A percentile compares a stretch with the other conserved stretches of the same genome.
phyloP scores from a whole-genome alignment of 352 stramenopile genomes.

The Phytophthora pinifolia region DNA sequence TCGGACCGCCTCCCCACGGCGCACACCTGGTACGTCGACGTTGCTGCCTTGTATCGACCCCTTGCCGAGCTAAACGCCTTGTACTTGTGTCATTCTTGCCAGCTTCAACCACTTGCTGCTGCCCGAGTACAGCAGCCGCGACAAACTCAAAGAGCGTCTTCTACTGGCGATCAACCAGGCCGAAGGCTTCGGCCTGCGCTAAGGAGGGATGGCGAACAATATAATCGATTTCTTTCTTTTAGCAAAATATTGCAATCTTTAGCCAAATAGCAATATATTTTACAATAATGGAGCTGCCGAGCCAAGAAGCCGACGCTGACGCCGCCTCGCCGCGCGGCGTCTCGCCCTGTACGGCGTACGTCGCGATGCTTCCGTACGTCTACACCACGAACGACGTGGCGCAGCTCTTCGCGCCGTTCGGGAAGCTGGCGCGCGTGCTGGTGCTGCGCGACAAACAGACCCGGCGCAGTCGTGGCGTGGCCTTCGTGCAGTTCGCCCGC shows the following conservation, averaged over 20 bases:
- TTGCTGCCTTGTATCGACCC: neutral
- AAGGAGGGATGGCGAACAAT: conserved; percentile 8
- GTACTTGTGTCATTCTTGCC: conserved; percentile 2
- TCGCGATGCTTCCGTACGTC: conserved; percentile 88
- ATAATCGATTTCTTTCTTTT: too few relatives aligned
- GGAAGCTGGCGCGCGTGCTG: conserved; percentile 73
- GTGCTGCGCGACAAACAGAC: conserved; percentile 78
- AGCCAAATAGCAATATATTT: too few relatives aligned
- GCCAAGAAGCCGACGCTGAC: neutral
- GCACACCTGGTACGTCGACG: conserved; percentile 71
- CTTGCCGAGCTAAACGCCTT: conserved; percentile 13
- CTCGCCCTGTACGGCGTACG: conserved; percentile 67
- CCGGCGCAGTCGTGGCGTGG: conserved; percentile 71
- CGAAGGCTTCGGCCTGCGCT: conserved; percentile 84
- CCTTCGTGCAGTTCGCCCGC: conserved; percentile 86
- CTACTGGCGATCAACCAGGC: conserved; percentile 80
- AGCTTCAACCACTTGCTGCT: conserved; percentile 90
- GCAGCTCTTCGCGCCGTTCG: conserved; percentile 80
- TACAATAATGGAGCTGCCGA: conserved; percentile 3
- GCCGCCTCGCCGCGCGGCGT: neutral
- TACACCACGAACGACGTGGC: conserved; percentile 89
- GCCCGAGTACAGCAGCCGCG: conserved; percentile 70
- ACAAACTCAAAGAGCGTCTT: conserved; percentile 84
- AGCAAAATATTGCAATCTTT: too few relatives aligned
- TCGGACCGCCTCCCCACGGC: conserved; percentile 80